A percentile compares a stretch with the other conserved stretches of the same genome.
These are phyloP conservation scores for Globisporangium canariense DNA, from an alignment of 352 stramenopile species.

Conservation along the genomic window DNA sequence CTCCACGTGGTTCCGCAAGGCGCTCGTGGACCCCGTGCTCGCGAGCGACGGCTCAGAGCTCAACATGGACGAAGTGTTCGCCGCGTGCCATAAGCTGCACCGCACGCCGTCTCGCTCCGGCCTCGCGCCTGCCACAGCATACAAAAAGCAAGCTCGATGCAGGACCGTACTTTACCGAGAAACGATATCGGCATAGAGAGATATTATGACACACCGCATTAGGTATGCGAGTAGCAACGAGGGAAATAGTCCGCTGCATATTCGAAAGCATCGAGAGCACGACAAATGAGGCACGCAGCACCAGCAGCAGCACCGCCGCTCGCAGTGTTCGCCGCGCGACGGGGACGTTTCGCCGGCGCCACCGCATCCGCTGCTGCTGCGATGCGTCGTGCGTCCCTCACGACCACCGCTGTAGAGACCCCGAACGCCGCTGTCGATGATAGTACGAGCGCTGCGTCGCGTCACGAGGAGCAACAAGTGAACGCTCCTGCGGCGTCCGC, in stretches of 20 bases:
- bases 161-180: too few species aligned
- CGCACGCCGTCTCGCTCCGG: too few species aligned
- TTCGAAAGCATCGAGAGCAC: too few species aligned
- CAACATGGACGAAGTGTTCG: constrained; percentile 83
- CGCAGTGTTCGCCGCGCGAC: neutral
- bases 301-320: neutral
- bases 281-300: too few species aligned
- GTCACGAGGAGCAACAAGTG: neutral
- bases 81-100: constrained; percentile 33
- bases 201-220: too few species aligned
- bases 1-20: constrained; percentile 80
- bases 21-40: constrained; percentile 69
- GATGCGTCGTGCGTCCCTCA: neutral
- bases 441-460: neutral
- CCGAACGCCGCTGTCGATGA: neutral
- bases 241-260: too few species aligned
- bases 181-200: too few species aligned
- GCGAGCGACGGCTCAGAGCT: constrained; percentile 73
- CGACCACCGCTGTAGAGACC: neutral
- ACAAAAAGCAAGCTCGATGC: too few species aligned
- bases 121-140: too few species aligned
- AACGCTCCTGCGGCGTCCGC: neutral
- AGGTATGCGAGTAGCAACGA: too few species aligned
- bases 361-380: neutral
- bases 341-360: neutral